These are phyloP conservation scores for Chloris gayana DNA, from an alignment of 176 grass and related monocot species.

Conservation along the genomic window DNA sequence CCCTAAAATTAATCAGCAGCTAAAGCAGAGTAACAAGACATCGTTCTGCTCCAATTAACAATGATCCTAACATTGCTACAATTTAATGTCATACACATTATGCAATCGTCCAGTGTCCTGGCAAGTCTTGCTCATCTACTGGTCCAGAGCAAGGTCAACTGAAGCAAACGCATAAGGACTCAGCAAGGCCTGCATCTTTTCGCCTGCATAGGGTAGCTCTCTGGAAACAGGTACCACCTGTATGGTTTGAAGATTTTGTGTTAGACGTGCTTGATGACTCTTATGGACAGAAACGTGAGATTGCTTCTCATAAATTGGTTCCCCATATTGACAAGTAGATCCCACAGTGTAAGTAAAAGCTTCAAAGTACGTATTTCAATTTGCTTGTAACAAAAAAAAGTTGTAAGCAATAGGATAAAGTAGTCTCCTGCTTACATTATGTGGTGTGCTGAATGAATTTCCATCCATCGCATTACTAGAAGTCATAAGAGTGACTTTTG, in stretches of 20 bases:
- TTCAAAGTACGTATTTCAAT: too few relatives aligned
- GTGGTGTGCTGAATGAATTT: background rate
- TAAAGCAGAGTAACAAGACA: too few relatives aligned
- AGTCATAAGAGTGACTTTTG: background rate
- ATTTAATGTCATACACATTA: too few relatives aligned
- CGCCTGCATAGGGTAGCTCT: background rate
- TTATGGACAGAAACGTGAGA: background rate
- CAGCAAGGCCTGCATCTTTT: slow-evolving; percentile 10
- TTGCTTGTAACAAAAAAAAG: too few relatives aligned
- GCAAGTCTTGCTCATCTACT: background rate
- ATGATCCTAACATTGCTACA: too few relatives aligned
- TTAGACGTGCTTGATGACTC: background rate
- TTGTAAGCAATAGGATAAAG: background rate
- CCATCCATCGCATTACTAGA: background rate
- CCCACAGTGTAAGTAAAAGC: too few relatives aligned
- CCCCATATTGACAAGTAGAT: background rate
- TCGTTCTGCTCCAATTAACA: too few relatives aligned
- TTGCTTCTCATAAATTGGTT: background rate
- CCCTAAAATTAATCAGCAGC: too few relatives aligned
- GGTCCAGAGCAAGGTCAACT: slow-evolving; percentile 27
- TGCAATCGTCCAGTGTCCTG: too few relatives aligned
- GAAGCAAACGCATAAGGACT: slow-evolving; percentile 8
- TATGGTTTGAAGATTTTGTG: background rate
- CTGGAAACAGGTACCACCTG: slow-evolving; percentile 29
- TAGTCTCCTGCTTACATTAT: background rate